phyloP scores from a whole-genome alignment of 1,139 yeast genomes.

The Pneumocystis murina region DNA sequence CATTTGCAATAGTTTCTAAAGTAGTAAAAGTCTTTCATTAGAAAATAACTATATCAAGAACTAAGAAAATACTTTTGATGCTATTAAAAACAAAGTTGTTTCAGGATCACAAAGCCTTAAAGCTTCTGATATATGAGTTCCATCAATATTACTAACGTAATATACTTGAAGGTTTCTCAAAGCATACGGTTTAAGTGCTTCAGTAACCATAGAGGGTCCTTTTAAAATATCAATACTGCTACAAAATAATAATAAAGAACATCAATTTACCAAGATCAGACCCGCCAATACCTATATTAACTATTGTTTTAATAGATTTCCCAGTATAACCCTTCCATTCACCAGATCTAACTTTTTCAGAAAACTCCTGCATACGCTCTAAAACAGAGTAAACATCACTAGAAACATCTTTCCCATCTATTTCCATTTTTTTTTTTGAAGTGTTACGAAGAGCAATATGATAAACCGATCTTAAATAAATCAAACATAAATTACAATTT shows the following conservation, averaged over 20 bases:
- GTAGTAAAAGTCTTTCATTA: constrained; percentile 73
- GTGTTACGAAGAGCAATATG: constrained; percentile 94
- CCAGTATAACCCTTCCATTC: constrained; percentile 96
- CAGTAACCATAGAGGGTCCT: constrained; percentile 42
- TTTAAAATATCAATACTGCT: background rate
- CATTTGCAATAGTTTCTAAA: constrained; percentile 93
- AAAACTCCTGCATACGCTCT: constrained; percentile 90
- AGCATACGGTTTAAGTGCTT: constrained; percentile 83
- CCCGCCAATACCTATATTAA: constrained; percentile 97
- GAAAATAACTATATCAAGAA: background rate
- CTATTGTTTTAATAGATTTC: constrained; percentile 79
- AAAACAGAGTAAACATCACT: constrained; percentile 82
- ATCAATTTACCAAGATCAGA: constrained; percentile 97
- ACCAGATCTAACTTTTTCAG: constrained; percentile 79
- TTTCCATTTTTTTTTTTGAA: constrained; percentile 63
- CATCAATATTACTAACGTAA: constrained; percentile 95
- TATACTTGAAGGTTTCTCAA: constrained; percentile 57
- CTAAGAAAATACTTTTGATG: constrained; percentile 37
- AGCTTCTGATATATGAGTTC: constrained; percentile 90
- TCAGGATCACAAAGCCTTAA: constrained; percentile 66
- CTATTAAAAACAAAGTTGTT: constrained; percentile 84
- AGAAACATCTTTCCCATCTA: constrained; percentile 78
- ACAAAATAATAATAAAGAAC: constrained; percentile 21
- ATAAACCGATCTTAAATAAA: constrained; percentile 47
- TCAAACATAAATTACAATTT: background rate